Conservation (phyloP, 352 stramenopile species). For the Hyaloperonospora brassicae region DNA sequence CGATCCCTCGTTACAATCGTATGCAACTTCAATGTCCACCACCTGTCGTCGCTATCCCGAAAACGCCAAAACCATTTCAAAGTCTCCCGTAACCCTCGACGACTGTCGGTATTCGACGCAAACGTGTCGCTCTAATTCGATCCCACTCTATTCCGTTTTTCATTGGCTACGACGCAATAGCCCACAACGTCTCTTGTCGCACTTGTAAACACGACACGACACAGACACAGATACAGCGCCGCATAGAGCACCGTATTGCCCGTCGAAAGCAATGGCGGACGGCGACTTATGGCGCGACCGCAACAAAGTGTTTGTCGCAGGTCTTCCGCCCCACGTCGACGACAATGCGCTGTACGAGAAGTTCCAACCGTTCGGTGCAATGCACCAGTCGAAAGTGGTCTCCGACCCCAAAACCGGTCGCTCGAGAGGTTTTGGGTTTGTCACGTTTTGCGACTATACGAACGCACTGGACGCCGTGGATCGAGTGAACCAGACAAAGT, state of each 20-base stretch:
- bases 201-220: background rate
- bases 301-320: constrained; percentile 84
- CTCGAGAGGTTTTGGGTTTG: constrained; percentile 74
- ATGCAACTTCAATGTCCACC: too few relatives aligned
- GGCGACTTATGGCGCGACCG: constrained; percentile 75
- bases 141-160: constrained; percentile 3
- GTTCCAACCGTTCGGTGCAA: constrained; percentile 68
- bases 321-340: constrained; percentile 50
- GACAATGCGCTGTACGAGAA: constrained; percentile 64
- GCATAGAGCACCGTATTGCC: too few relatives aligned
- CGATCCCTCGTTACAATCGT: too few relatives aligned
- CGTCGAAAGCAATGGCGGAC: constrained; percentile 32
- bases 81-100: too few relatives aligned
- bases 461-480: constrained; percentile 70
- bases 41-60: too few relatives aligned
- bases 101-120: too few relatives aligned
- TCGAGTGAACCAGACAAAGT: constrained; percentile 73
- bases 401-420: constrained; percentile 56
- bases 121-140: too few relatives aligned
- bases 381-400: constrained; percentile 84
- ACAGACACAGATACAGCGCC: too few relatives aligned
- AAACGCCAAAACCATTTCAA: too few relatives aligned
- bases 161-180: constrained; percentile 10
- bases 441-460: constrained; percentile 77
- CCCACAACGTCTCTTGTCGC: background rate